A percentile compares a stretch with the other conserved stretches of the same genome.
Conservation (phyloP, 202 grass and related monocot species). For the Zizania palustris region DNA sequence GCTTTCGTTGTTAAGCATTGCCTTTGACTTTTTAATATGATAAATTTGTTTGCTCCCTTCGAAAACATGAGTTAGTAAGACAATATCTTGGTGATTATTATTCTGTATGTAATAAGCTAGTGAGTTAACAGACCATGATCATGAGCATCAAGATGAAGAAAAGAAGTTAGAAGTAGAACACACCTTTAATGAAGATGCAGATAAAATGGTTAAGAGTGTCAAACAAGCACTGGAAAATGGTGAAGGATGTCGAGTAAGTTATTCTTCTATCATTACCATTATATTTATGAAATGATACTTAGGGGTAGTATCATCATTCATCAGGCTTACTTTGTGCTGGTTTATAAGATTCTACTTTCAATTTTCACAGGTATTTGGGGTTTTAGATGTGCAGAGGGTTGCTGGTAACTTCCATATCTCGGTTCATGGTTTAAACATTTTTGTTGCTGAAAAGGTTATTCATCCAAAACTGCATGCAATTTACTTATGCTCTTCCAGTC, state of each 20-base stretch:
- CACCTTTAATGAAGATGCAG: constrained; percentile 73
- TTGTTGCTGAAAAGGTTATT: constrained; percentile 97
- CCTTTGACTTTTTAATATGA: constrained; percentile 12
- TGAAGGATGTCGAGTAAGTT: constrained; percentile 92
- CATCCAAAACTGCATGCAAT: constrained; percentile 45
- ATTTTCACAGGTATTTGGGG: constrained; percentile 81
- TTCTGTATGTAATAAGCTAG: constrained; percentile 42
- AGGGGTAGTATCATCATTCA: background rate
- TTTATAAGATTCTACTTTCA: constrained; percentile 15
- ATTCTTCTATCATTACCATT: constrained; percentile 16
- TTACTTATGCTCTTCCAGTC: constrained; percentile 13
- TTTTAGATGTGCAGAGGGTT: constrained; percentile 95
- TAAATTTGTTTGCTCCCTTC: background rate
- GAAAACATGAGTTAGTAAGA: background rate
- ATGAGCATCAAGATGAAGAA: constrained; percentile 69
- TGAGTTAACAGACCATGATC: constrained; percentile 55
- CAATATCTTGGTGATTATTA: constrained; percentile 11
- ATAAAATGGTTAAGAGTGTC: constrained; percentile 94
- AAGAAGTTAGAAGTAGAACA: constrained; percentile 74
- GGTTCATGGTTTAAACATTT: constrained; percentile 96
- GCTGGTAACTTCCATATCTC: constrained; percentile 99
- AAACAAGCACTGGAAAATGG: constrained; percentile 88
- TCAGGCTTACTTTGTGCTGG: constrained; percentile 29
- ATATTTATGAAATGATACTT: constrained; percentile 25
- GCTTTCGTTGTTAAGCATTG: background rate